Base-by-base conservation (phyloP, 2,329 filamentous ascomycete genomes). In the Fusarium sacchari region DNA sequence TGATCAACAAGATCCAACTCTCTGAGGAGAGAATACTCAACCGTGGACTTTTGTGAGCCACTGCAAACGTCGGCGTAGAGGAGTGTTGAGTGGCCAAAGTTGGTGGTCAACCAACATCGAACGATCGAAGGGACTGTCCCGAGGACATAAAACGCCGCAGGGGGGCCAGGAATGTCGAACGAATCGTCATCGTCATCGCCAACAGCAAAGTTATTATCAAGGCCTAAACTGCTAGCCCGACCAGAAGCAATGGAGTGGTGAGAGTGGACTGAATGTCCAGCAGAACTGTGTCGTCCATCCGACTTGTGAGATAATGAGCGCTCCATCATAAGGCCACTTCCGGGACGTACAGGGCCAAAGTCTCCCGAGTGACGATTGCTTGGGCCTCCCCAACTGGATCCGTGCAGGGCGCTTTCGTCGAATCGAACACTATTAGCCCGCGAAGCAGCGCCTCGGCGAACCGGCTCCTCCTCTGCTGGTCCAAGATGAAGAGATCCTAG, bases 371-470 rank as follows among this genome's bases (percentile, higher is more conserved):
- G 92, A 49, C 96, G 91, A 67, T 92, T 93, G 73, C 90, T 91
- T 79, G 97, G 94, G 14, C 84, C 84, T 43, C 92, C 92, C 90
- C 96, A 97, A 81, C 95, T 89, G 14, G 90, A 95, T 53, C 94
- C 93, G 77, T 97, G 95, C 76, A 97, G 91, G 20, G 96, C 95
- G 79, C 94, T 97, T 81, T 98, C 96, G 80, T 98, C 96, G 78
- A 99, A 99, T 42, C 96, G 93, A 76, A 99, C 96, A 80, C 96
- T 98, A 81, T 98, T 98, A 53, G 96, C 96, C 76, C 96, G 90
- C 24, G 96, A 99, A 24, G 94, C 93, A 26, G 94, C 94, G 60
- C 96, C 94, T 72, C 96, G 90, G 42, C 94, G 91, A 64, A 94
- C 91, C 37, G 93, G 93, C 79, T 95, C 93, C 71, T 98, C 95